Base-by-base conservation (phyloP, 768 basidiomycete species). In the Kondoa malvinella region DNA sequence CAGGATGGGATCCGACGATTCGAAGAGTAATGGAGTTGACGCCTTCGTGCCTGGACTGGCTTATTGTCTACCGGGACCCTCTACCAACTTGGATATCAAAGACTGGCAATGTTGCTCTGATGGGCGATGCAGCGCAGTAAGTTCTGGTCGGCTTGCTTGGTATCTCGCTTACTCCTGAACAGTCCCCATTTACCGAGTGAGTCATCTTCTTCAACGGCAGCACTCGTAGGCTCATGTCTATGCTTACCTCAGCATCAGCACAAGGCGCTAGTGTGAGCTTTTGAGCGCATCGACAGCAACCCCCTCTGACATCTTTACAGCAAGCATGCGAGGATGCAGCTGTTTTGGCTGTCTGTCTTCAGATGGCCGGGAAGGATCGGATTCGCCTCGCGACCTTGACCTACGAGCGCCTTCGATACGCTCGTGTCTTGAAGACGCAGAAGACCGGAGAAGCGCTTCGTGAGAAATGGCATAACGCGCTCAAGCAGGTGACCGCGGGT, bases 51-150 rank as follows among this genome's bases (percentile, higher is more conserved):
- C 33, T 69, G 29, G 68, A 69, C 65, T 69, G 68, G 68, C 65
- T 65, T 57, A 69, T 69, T 25, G 65, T 69, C 30, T 68, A 68
- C 58, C 68, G 68, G 34, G 64, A 68, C 3, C 68, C 68, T n/a
- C 40, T 68, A 1, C 68, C 68, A n/a, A 68, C 68, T 25, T 68
- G 68, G 68, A 56, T 68, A 17, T 58, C 64, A 32, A 57, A 56
- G 64, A 63, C 64, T n/a, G 67, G 68, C 64, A 68, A 68, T 27
- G 57, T 68, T 30, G n/a, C 27, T 2, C 64, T 65, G 8, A 57
- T 58, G 32, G 64, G 64, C 32, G 68, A 68, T 34, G 58, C 64
- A 2, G 63, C 32, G 29, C 40, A 50, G 40, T 50, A 50, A 50
- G 40, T 21, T 50, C 21, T 50, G 40, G 21, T 21, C 21, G 40